phyloP scores from a whole-genome alignment of 108 stramenopile genomes.

The Nitzschia palea region DNA sequence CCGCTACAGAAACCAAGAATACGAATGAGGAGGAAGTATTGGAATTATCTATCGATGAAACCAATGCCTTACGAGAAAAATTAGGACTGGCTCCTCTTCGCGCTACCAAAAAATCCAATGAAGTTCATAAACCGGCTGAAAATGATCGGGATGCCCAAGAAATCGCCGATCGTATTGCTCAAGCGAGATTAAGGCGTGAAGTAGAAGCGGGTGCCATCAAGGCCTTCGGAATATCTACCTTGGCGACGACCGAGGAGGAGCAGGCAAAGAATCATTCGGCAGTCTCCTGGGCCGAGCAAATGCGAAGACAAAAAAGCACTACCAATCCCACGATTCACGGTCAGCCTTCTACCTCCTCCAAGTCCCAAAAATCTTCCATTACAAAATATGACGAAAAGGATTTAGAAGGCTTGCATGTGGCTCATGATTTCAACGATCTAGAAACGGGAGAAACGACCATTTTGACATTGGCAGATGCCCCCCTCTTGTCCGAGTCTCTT shows the following conservation, averaged over 20 bases:
- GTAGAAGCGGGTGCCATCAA: slow-evolving; percentile 41
- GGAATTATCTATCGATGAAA: slow-evolving; percentile 73
- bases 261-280: slow-evolving; percentile 34
- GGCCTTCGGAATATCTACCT: slow-evolving; percentile 28
- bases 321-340: too few species aligned
- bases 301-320: slow-evolving; percentile 32
- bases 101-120: slow-evolving; percentile 13
- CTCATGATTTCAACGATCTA: slow-evolving; percentile 58
- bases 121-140: slow-evolving; percentile 60
- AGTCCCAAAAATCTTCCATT: slow-evolving; percentile 7
- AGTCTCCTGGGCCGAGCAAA: slow-evolving; percentile 61
- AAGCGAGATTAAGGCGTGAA: slow-evolving; percentile 51
- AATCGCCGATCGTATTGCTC: slow-evolving; percentile 54
- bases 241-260: slow-evolving; percentile 22
- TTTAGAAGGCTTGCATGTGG: slow-evolving; percentile 68
- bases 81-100: slow-evolving; percentile 72
- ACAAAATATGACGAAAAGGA: slow-evolving; percentile 55
- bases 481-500: slow-evolving; percentile 37
- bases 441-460: slow-evolving; percentile 62
- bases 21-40: slow-evolving; percentile 33
- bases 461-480: slow-evolving; percentile 71
- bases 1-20: background rate
- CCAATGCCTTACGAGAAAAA: slow-evolving; percentile 65
- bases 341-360: background rate
- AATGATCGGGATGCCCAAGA: slow-evolving; percentile 42